Evolutionary conservation across 1,284 basidiomycete species (phyloP), one percentile per base, ranked within the genome.

Genomic region (Mycosarcoma maydis): DNA sequence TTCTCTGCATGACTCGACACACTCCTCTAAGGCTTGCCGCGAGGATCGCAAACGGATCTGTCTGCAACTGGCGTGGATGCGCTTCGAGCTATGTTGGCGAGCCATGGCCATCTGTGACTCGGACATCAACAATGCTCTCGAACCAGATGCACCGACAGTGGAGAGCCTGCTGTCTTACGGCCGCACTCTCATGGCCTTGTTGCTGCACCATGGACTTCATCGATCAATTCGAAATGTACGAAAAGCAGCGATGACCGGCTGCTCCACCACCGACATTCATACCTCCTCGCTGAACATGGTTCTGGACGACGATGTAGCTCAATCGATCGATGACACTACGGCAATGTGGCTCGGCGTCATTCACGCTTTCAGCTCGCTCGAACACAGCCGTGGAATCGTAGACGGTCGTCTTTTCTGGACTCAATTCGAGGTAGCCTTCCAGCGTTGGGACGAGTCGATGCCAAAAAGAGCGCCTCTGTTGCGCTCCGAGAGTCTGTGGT

Each of bases 261-360:
- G 9, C 8, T 8, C 23, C 3, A 6, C 23, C 11, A 23, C 20
- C 13, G 19, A n/a, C 16, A n/a, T n/a, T n/a, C n/a, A n/a, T n/a
- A n/a, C n/a, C n/a, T n/a, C n/a, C n/a, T n/a, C n/a, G n/a, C n/a
- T n/a, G n/a, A n/a, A n/a, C n/a, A n/a, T n/a, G n/a, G n/a, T n/a
- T n/a, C n/a, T n/a, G n/a, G n/a, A n/a, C n/a, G n/a, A n/a, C n/a
- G n/a, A n/a, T n/a, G n/a, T n/a, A 6, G 16, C 24, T 4, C 45
- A 37, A 14, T 14, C 38, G 5, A 13, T 65, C 3, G 84, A 86
- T 80, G 83, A 83, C 22, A 83, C 86, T 0, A 86, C 88, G 0
- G 89, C 91, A 68, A 76, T 90, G 10, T 96, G 93, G 94, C 85
- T 94, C 33, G 87, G 87, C 37, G 73, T 92, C 16, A 85, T 92